Evolutionary conservation across 2,329 filamentous ascomycete species (phyloP).

Genomic region (Juglanconis oblonga): DNA sequence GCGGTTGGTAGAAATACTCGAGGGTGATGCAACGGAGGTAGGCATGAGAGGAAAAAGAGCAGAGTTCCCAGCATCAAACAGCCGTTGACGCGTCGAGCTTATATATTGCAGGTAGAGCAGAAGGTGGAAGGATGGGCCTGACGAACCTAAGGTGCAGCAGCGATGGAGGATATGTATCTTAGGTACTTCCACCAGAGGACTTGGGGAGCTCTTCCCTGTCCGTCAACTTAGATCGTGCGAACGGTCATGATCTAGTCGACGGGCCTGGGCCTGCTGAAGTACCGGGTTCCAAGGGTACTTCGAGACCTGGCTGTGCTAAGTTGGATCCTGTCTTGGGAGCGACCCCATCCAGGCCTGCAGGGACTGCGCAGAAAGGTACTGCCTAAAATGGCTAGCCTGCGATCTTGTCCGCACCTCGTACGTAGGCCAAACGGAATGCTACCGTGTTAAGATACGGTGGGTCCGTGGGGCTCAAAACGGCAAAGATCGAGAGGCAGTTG

Average conservation of each 20-base stretch:
- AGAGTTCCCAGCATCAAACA: too few species aligned
- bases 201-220: background rate
- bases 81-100: too few species aligned
- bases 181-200: too few species aligned
- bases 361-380: background rate
- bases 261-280: background rate
- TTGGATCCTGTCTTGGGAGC: background rate
- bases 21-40: too few species aligned
- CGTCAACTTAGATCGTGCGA: background rate
- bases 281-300: background rate
- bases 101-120: too few species aligned
- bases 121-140: too few species aligned
- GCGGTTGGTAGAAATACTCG: too few species aligned
- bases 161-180: background rate
- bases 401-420: background rate
- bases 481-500: conserved; percentile 9
- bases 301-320: background rate
- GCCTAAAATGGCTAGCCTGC: background rate
- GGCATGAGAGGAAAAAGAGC: too few species aligned
- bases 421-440: background rate
- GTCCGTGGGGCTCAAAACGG: conserved; percentile 10
- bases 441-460: background rate
- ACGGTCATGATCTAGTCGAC: background rate
- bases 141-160: background rate
- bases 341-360: background rate